These are phyloP conservation scores for Eucalyptus camaldulensis DNA, from an alignment of 345 rosid genomes.

Conservation along the genomic window DNA sequence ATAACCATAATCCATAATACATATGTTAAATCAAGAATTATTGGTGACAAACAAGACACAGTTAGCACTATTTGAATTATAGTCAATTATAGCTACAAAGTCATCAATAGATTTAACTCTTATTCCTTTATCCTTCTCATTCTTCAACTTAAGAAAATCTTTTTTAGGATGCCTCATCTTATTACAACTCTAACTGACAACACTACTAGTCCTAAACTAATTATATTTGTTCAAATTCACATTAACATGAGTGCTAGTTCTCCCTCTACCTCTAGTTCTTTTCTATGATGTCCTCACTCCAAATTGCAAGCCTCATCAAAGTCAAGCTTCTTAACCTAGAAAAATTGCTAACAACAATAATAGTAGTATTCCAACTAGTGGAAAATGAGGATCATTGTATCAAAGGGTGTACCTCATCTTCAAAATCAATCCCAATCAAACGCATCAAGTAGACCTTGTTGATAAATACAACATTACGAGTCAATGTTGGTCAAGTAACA, in stretches of 20 bases:
- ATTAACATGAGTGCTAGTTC: background rate
- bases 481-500: background rate
- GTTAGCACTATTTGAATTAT: background rate
- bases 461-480: background rate
- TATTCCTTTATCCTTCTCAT: background rate
- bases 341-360: background rate
- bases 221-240: background rate
- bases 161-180: background rate
- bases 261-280: background rate
- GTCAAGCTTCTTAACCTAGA: background rate
- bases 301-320: background rate
- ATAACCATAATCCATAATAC: background rate
- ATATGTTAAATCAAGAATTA: accelerated
- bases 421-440: background rate
- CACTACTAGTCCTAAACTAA: background rate
- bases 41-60: background rate
- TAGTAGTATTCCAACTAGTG: background rate
- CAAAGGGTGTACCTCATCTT: background rate
- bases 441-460: background rate
- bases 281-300: too few relatives aligned
- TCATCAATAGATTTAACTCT: background rate
- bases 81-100: background rate
- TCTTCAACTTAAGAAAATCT: background rate
- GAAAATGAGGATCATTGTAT: background rate
- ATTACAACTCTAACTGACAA: background rate